A percentile compares a stretch with the other conserved stretches of the same genome.
phyloP scores from a whole-genome alignment of 768 basidiomycete genomes.

The Naganishia onofrii region DNA sequence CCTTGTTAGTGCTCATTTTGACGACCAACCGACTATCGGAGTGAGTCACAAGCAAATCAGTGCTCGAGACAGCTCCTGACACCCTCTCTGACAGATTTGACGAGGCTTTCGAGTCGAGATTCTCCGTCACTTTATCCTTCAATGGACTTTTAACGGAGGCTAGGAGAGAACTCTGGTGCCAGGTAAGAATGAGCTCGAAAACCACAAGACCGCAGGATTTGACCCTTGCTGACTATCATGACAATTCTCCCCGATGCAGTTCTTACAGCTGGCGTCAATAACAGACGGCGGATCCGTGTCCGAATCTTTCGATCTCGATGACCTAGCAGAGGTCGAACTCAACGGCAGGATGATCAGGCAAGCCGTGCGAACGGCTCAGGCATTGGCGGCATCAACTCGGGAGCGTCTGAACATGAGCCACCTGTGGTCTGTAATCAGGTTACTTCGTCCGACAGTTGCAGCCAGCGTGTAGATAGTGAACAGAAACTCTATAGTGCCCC shows the following conservation, averaged over 20 bases:
- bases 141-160: not conserved
- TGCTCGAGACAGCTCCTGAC: not conserved
- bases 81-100: not conserved
- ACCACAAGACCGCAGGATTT: not conserved
- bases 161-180: not conserved
- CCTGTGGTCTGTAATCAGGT: not conserved
- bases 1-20: not conserved
- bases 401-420: not conserved
- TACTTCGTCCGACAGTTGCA: not conserved
- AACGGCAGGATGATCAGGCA: conserved; percentile 1
- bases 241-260: not conserved
- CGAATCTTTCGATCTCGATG: not conserved
- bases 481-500: no score
- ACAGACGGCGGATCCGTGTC: not conserved
- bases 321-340: not conserved
- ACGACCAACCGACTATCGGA: not conserved
- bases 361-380: not conserved
- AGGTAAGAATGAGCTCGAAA: not conserved
- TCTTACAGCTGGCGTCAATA: not conserved
- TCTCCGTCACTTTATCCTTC: not conserved
- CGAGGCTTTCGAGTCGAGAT: not conserved
- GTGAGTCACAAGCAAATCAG: not conserved
- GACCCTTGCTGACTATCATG: not conserved
- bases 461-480: not conserved
- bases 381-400: not conserved